Evolutionary conservation across 257 asterid genomes (phyloP).

Genomic region (Capsicum rhomboideum): DNA sequence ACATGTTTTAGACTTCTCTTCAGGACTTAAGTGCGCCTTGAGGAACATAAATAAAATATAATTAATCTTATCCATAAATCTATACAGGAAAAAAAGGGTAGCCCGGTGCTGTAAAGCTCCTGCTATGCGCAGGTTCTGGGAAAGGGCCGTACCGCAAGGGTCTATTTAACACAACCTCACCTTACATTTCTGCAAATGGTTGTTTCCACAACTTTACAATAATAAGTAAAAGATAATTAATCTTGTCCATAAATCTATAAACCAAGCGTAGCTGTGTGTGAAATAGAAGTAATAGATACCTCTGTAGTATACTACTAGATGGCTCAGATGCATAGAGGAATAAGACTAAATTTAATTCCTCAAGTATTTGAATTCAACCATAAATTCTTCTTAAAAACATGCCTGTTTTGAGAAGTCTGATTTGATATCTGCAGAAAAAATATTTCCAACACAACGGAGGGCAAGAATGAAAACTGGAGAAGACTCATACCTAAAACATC

Average conservation of each 20-base stretch:
- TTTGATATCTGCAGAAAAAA: conserved; percentile 68
- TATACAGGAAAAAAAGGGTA: too few relatives aligned
- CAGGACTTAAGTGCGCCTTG: too few relatives aligned
- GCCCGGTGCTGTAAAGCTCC: too few relatives aligned
- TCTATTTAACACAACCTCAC: too few relatives aligned
- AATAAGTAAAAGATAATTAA: not conserved
- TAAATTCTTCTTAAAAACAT: not conserved
- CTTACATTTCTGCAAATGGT: too few relatives aligned
- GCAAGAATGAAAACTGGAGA: conserved; percentile 89
- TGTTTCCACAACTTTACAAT: too few relatives aligned
- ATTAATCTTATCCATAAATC: too few relatives aligned
- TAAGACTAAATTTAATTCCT: not conserved
- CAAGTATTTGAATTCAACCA: not conserved
- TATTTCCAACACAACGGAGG: conserved; percentile 76
- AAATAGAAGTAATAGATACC: not conserved
- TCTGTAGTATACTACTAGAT: not conserved
- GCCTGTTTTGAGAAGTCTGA: conserved; percentile 49
- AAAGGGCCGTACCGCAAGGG: too few relatives aligned
- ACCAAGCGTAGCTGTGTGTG: not conserved
- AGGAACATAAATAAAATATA: too few relatives aligned
- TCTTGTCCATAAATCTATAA: not conserved
- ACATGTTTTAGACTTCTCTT: too few relatives aligned
- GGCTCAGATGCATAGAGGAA: not conserved
- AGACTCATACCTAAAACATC: conserved; percentile 58
- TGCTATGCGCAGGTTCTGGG: too few relatives aligned